Conservation (phyloP, 139 green algal species). For the Coelastrella sp. region DNA sequence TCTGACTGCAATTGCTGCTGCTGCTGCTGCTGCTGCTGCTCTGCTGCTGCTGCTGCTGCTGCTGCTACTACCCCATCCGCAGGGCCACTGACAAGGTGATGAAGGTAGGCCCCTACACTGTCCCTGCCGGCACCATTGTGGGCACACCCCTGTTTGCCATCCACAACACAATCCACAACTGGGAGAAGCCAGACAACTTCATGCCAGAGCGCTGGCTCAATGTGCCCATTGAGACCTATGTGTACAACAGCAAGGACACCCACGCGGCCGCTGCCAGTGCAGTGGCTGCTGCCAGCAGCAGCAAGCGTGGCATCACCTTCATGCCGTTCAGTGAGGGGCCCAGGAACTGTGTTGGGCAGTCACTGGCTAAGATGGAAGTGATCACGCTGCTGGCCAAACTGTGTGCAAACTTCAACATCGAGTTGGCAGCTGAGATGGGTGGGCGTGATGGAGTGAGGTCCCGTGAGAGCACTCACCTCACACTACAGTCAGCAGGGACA, state of each 20-base stretch:
- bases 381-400: constrained; percentile 61
- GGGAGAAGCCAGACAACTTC: constrained; percentile 54
- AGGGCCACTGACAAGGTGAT: constrained; percentile 7
- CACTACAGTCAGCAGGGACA: constrained; percentile 63
- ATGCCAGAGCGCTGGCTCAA: constrained; percentile 67
- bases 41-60: background rate
- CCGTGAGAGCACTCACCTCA: constrained; percentile 69
- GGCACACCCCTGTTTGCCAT: constrained; percentile 64
- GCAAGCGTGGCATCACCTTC: constrained; percentile 55
- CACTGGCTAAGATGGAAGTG: constrained; percentile 71
- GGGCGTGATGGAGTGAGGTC: constrained; percentile 59
- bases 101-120: constrained; percentile 39
- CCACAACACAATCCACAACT: constrained; percentile 62
- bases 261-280: background rate
- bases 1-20: background rate
- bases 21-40: background rate
- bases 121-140: constrained; percentile 45
- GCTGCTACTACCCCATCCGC: background rate
- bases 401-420: constrained; percentile 58
- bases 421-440: constrained; percentile 67
- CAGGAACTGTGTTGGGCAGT: constrained; percentile 78
- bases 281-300: background rate
- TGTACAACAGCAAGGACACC: constrained; percentile 53
- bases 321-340: constrained; percentile 69
- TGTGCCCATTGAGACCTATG: constrained; percentile 61